Evolutionary conservation across 768 basidiomycete species (phyloP), one percentile per base, ranked within the genome.

Genomic region (Sarcomyxa edulis): DNA sequence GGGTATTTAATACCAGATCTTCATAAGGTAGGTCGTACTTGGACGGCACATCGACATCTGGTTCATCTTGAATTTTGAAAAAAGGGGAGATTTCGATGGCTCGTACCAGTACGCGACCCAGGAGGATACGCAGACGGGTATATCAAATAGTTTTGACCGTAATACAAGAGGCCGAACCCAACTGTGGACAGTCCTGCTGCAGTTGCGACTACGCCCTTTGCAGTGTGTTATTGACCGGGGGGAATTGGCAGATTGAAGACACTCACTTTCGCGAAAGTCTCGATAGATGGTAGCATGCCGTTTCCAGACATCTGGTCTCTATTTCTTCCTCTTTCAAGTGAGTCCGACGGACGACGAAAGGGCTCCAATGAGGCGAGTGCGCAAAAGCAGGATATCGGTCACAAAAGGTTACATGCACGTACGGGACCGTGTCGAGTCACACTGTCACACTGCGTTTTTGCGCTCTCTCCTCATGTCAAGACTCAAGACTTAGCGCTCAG

Each of bases 61-160:
- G 44, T 39, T 8, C 19, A 15, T n/a, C 50, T 65, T 25, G 12
- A 2, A 21, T 24, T 20, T n/a, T n/a, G n/a, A n/a, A n/a, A n/a
- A n/a, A n/a, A n/a, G 2, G 11, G 6, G 18, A 5, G 10, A 38
- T 12, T 14, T 24, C 9, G n/a, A n/a, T n/a, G n/a, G n/a, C n/a
- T 37, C 59, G 43, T 42, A 88, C 91, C 74, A 51, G 68, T 81
- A 33, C 92, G 68, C 18, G 91, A 91, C 2, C 91, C 91, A 4
- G 79, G 74, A 18, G 72, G 72, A 39, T 88, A 82, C 6, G 83
- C 81, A 12, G 89, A 82, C 1, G 93, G 93, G 57, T 95, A 97
- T 55, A 97, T 94, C 37, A 97, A 68, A 48, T 76, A 84, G 54
- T 82, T 84, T 56, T 97, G 93, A 20, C 86, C 89, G 48, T 85